Conservation (phyloP, 1,284 basidiomycete genomes). For the Papiliotrema nemorosa region DNA sequence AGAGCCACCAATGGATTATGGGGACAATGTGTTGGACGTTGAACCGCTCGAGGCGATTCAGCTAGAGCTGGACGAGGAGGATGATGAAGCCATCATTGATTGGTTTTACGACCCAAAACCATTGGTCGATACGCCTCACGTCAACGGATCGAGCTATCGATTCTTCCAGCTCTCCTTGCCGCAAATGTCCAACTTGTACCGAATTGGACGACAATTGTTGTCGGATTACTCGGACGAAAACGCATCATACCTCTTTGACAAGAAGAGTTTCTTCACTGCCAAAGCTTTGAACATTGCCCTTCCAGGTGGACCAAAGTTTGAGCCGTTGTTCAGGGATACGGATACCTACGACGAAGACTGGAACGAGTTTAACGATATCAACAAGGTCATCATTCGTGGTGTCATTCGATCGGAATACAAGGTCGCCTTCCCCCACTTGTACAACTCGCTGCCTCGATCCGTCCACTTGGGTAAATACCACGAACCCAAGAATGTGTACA, state of each 20-base stretch:
- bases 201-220: slow-evolving; percentile 86
- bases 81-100: slow-evolving; percentile 90
- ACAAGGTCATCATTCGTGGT: slow-evolving; percentile 99
- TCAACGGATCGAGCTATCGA: slow-evolving; percentile 91
- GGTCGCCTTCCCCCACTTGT: slow-evolving; percentile 97
- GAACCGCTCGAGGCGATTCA: slow-evolving; percentile 98
- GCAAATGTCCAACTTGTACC: slow-evolving; percentile 94
- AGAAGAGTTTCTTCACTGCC: slow-evolving; percentile 96
- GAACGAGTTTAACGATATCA: slow-evolving; percentile 99
- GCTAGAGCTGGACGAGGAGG: slow-evolving; percentile 89
- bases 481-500: slow-evolving; percentile 94
- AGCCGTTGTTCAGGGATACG: slow-evolving; percentile 86
- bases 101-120: slow-evolving; percentile 99
- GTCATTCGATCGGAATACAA: slow-evolving; percentile 99
- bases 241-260: slow-evolving; percentile 90
- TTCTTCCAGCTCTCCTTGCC: slow-evolving; percentile 90
- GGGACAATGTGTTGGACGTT: slow-evolving; percentile 96
- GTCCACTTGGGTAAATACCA: slow-evolving; percentile 92
- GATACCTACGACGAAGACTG: slow-evolving; percentile 98
- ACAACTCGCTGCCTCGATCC: slow-evolving; percentile 95
- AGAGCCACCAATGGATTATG: slow-evolving; percentile 96
- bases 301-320: slow-evolving; percentile 97
- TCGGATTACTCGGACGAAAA: slow-evolving; percentile 90
- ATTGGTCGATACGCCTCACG: slow-evolving; percentile 76
- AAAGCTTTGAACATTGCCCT: slow-evolving; percentile 98